Percentiles rank a stretch among this genome's conserved stretches.
These are phyloP conservation scores for Leccinum fallax DNA, from an alignment of 1,284 basidiomycete genomes.

Conservation along the genomic window DNA sequence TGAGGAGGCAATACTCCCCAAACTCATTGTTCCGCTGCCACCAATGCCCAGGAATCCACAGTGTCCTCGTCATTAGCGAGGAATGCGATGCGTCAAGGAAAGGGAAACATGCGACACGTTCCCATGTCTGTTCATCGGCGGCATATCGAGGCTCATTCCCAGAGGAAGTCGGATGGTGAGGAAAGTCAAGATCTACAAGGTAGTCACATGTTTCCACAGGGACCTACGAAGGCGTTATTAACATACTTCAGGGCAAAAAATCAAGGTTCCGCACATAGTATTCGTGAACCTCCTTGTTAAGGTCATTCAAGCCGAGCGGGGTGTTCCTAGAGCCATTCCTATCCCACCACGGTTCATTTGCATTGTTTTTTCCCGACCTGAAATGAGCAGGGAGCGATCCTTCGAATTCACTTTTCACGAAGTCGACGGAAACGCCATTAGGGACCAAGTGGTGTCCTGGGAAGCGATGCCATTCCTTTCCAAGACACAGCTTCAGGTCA, in stretches of 20 bases:
- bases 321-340: constrained; percentile 67
- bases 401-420: constrained; percentile 87
- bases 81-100: constrained; percentile 86
- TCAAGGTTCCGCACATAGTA: constrained; percentile 72
- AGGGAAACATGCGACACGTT: constrained; percentile 70
- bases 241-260: constrained; percentile 3
- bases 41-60: constrained; percentile 74
- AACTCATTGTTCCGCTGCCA: constrained; percentile 68
- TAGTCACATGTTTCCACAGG: constrained; percentile 78
- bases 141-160: constrained; percentile 79
- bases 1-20: constrained; percentile 74
- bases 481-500: constrained; percentile 83
- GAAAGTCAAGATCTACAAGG: constrained; percentile 85
- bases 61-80: constrained; percentile 64
- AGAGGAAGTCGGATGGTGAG: constrained; percentile 58
- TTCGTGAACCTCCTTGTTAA: constrained; percentile 79
- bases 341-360: constrained; percentile 55
- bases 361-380: constrained; percentile 26
- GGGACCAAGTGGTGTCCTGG: constrained; percentile 91
- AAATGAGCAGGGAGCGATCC: constrained; percentile 91
- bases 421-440: constrained; percentile 78
- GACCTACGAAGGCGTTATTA: constrained; percentile 50
- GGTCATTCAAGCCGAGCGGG: constrained; percentile 80
- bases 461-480: constrained; percentile 97
- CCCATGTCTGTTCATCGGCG: constrained; percentile 66